Conservation (phyloP, 208 protist genomes). For the Herpetomonas samuelpessoai region DNA sequence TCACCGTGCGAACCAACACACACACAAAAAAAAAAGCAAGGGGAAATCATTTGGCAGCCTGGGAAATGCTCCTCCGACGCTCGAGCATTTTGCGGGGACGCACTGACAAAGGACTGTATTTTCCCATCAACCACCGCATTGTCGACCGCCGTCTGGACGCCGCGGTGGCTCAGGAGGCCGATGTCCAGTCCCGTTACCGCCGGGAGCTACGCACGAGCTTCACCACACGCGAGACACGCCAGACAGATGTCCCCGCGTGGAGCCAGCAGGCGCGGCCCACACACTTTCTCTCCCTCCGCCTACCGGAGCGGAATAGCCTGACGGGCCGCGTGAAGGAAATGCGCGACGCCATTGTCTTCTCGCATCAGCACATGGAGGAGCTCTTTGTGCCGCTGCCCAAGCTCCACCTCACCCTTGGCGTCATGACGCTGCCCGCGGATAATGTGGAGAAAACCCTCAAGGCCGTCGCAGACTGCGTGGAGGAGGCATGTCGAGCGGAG, state of each 20-base stretch:
- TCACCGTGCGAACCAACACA: not conserved
- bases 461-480: conserved; percentile 32
- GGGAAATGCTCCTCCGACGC: conserved; percentile 29
- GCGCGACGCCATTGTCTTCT: conserved; percentile 69
- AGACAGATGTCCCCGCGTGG: conserved; percentile 64
- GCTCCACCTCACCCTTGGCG: conserved; percentile 85
- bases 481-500: conserved; percentile 32
- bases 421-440: conserved; percentile 49
- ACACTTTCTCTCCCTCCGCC: conserved; percentile 80
- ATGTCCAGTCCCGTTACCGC: conserved; percentile 78
- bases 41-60: not conserved
- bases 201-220: conserved; percentile 76
- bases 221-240: conserved; percentile 72
- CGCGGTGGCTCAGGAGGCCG: conserved; percentile 38
- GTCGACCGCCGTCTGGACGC: conserved; percentile 62
- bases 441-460: conserved; percentile 4
- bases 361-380: conserved; percentile 40
- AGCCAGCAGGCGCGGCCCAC: conserved; percentile 56
- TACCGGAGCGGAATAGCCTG: conserved; percentile 58
- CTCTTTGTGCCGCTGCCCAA: conserved; percentile 61
- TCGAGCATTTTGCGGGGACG: conserved; percentile 22
- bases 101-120: conserved; percentile 76
- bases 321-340: conserved; percentile 63
- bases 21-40: not conserved
- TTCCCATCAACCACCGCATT: conserved; percentile 87